Conservation (phyloP, 805 yeast species). For the Candida pini region DNA sequence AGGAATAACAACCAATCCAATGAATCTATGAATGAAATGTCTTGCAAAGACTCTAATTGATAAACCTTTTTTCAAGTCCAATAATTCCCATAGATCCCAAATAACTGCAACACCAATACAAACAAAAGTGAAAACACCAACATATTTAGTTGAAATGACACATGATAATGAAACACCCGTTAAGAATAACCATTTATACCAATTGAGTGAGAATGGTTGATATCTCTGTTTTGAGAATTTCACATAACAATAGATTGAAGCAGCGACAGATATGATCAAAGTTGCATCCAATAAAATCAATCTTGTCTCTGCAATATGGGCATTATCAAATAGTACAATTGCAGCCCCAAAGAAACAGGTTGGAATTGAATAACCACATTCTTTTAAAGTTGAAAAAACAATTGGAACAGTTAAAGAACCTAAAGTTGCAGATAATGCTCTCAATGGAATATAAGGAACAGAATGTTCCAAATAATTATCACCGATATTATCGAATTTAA, state of each 20-base stretch:
- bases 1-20: constrained; percentile 72
- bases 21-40: constrained; percentile 73
- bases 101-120: constrained; percentile 84
- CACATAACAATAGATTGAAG: constrained; percentile 71
- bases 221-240: constrained; percentile 68
- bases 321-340: constrained; percentile 80
- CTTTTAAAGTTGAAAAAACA: constrained; percentile 79
- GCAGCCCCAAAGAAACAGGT: constrained; percentile 74
- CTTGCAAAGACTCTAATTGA: constrained; percentile 48
- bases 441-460: constrained; percentile 81
- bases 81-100: constrained; percentile 81
- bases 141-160: constrained; percentile 93
- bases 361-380: constrained; percentile 70
- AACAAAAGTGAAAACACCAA: constrained; percentile 87
- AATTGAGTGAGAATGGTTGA: constrained; percentile 56
- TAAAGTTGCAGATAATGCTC: constrained; percentile 72
- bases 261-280: constrained; percentile 75
- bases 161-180: constrained; percentile 87
- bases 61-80: constrained; percentile 67
- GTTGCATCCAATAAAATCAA: constrained; percentile 90
- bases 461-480: constrained; percentile 70
- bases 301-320: constrained; percentile 86
- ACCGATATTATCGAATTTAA: constrained; percentile 88
- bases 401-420: constrained; percentile 81
- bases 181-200: constrained; percentile 84